A percentile compares a stretch with the other conserved stretches of the same genome.
These are phyloP conservation scores for Myrica gale DNA, from an alignment of 306 rosid genomes.

Conservation along the genomic window DNA sequence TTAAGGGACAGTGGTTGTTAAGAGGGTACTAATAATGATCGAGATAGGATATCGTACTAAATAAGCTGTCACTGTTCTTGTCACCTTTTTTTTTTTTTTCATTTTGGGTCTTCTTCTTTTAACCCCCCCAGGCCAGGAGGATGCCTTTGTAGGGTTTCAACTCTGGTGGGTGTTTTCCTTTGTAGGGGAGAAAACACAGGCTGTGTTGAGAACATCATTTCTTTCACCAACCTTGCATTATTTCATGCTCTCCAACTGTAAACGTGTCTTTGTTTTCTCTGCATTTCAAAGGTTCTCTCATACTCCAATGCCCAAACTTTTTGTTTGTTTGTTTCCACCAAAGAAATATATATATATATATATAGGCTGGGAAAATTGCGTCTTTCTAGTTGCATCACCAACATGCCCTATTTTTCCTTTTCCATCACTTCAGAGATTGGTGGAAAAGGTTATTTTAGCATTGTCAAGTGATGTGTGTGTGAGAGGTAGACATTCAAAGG, in stretches of 20 bases:
- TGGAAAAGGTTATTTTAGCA: neutral
- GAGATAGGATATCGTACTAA: slow-evolving; percentile 26
- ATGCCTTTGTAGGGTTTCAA: neutral
- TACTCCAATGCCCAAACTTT: neutral
- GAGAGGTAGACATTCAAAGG: neutral
- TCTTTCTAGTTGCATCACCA: no score
- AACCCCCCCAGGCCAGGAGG: slow-evolving; percentile 14
- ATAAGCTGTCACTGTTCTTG: slow-evolving; percentile 20
- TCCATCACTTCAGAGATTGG: neutral
- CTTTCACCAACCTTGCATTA: slow-evolving; percentile 42
- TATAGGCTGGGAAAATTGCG: no score
- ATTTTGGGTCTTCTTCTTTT: slow-evolving; percentile 10
- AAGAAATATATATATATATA: no score
- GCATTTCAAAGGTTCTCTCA: slow-evolving; percentile 13
- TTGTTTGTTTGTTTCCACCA: neutral
- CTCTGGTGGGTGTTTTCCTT: slow-evolving; percentile 29
- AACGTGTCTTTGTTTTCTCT: slow-evolving; percentile 26
- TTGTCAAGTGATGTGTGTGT: neutral
- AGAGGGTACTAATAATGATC: slow-evolving; percentile 14
- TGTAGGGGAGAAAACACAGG: slow-evolving; percentile 21
- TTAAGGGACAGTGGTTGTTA: slow-evolving; percentile 19
- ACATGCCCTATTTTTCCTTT: no score
- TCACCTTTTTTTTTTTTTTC: slow-evolving; percentile 7
- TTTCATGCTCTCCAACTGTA: slow-evolving; percentile 44
- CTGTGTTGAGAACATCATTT: slow-evolving; percentile 24